phyloP scores from a whole-genome alignment of 306 rosid species.

The Trifolium repens region DNA sequence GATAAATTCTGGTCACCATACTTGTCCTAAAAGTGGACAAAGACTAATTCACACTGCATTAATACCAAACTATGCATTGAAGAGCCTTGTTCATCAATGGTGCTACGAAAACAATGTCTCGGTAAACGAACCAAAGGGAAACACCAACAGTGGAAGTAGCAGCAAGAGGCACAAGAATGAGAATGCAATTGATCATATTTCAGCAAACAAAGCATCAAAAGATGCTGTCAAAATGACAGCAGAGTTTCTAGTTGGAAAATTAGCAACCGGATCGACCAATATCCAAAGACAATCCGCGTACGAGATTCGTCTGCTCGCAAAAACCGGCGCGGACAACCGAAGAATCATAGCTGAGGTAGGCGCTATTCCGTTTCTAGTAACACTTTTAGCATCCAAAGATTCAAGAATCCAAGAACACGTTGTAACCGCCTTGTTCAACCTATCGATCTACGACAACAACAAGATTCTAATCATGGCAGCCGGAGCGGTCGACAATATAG shows the following conservation, averaged over 20 bases:
- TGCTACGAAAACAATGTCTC: slow-evolving; percentile 65
- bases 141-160: slow-evolving; percentile 43
- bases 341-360: slow-evolving; percentile 90
- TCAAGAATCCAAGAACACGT: slow-evolving; percentile 90
- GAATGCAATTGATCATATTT: slow-evolving; percentile 66
- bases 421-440: slow-evolving; percentile 84
- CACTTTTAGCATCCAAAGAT: slow-evolving; percentile 65
- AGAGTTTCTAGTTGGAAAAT: slow-evolving; percentile 88
- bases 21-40: slow-evolving; percentile 92
- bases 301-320: slow-evolving; percentile 80
- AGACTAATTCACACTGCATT: slow-evolving; percentile 89
- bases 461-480: slow-evolving; percentile 85
- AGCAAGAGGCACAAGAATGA: slow-evolving; percentile 36
- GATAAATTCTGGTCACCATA: slow-evolving; percentile 90
- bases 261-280: slow-evolving; percentile 88
- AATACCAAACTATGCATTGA: slow-evolving; percentile 85
- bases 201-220: slow-evolving; percentile 65
- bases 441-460: slow-evolving; percentile 84
- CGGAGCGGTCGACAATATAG: slow-evolving; percentile 76
- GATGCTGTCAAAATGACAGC: slow-evolving; percentile 93
- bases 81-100: slow-evolving; percentile 87
- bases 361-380: slow-evolving; percentile 84
- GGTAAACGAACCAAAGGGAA: slow-evolving; percentile 48
- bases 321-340: slow-evolving; percentile 78
- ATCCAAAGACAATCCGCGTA: slow-evolving; percentile 91